Evolutionary conservation across 2,329 filamentous ascomycete species (phyloP).

Genomic region (Diaporthe destruens): DNA sequence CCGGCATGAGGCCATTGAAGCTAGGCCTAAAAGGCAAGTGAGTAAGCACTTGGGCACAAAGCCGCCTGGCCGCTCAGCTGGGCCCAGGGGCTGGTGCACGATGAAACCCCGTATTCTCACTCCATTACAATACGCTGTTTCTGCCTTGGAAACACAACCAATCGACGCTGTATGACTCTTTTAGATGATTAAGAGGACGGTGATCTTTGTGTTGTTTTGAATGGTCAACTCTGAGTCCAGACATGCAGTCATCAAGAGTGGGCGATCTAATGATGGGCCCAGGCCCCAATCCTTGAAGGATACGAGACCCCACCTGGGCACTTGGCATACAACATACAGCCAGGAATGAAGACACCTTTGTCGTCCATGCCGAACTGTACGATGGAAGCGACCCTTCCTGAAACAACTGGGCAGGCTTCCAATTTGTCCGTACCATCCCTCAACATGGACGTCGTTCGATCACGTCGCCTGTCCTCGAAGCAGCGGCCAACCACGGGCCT

Average conservation of each 20-base stretch:
- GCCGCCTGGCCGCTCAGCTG: neutral
- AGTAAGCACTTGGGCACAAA: slow-evolving; percentile 23
- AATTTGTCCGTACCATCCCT: neutral
- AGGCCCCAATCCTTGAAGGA: neutral
- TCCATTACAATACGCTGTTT: neutral
- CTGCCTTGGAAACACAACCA: neutral
- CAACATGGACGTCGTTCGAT: neutral
- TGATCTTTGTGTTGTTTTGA: neutral
- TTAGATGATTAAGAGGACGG: neutral
- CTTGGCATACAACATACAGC: neutral
- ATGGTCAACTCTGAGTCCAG: neutral
- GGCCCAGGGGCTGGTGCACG: neutral
- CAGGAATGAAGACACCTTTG: neutral
- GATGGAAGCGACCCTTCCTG: neutral
- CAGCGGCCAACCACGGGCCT: neutral
- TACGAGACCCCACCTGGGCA: neutral
- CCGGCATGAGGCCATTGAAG: slow-evolving; percentile 17
- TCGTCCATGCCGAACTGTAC: too few species aligned
- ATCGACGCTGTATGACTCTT: neutral
- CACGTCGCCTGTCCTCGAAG: neutral
- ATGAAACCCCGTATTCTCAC: slow-evolving; percentile 4
- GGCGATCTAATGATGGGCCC: neutral
- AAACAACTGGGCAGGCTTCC: neutral
- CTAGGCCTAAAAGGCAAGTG: neutral
- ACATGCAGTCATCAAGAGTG: too few species aligned